These are phyloP conservation scores for Marchantia polymorpha DNA, from an alignment of 225 moss, liverwort and hornwort species.

Conservation along the genomic window DNA sequence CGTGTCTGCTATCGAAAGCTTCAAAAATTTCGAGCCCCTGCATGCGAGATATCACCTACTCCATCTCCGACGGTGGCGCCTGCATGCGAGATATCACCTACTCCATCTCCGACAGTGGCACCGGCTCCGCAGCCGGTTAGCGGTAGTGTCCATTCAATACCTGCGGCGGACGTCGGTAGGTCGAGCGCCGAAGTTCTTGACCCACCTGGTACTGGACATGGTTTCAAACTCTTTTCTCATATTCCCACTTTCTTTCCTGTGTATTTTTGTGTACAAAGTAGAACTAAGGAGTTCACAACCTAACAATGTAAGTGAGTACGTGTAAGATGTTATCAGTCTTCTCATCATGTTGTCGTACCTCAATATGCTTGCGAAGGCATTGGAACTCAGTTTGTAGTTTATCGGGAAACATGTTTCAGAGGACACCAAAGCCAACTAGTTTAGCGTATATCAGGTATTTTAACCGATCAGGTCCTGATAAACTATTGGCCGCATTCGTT, in stretches of 20 bases:
- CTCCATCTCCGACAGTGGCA: neutral
- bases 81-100: slow-evolving; percentile 10
- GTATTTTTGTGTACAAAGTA: no score
- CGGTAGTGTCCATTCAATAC: neutral
- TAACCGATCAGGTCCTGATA: no score
- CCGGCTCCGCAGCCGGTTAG: neutral
- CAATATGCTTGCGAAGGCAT: no score
- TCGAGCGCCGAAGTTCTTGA: slow-evolving; percentile 28
- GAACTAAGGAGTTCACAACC: no score
- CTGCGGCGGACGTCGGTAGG: neutral
- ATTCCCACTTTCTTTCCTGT: neutral
- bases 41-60: slow-evolving; percentile 11
- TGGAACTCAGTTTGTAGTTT: no score
- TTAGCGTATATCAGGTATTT: no score
- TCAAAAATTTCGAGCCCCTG: neutral
- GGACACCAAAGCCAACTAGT: no score
- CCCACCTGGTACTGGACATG: slow-evolving; percentile 22
- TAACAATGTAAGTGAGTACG: no score
- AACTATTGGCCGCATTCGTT: no score
- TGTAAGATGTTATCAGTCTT: no score
- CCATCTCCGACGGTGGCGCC: neutral
- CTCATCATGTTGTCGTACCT: no score
- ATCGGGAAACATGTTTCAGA: no score
- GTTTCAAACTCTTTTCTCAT: neutral
- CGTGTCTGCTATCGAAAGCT: slow-evolving; percentile 44